A percentile compares a stretch with the other conserved stretches of the same genome.
These are phyloP conservation scores for Wickerhamomyces sydowiorum DNA, from an alignment of 805 yeast species.

Conservation along the genomic window DNA sequence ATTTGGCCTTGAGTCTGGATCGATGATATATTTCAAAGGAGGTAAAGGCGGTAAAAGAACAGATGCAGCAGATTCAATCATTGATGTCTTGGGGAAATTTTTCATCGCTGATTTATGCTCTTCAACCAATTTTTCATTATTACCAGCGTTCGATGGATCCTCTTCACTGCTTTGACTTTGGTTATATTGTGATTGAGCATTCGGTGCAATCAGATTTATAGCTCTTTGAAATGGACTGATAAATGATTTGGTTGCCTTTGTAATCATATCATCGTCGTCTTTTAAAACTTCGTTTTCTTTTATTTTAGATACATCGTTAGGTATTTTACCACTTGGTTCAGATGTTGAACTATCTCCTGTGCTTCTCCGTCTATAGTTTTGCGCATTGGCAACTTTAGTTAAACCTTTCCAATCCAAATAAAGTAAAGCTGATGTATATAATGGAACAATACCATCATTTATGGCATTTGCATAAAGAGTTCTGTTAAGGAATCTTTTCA, in stretches of 20 bases:
- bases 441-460: constrained; percentile 80
- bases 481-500: constrained; percentile 53
- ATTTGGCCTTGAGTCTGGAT: constrained; percentile 52
- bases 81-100: constrained; percentile 56
- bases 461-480: constrained; percentile 71
- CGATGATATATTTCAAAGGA: constrained; percentile 49
- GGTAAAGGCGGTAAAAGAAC: constrained; percentile 70
- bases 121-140: constrained; percentile 8
- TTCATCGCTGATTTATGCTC: constrained; percentile 11
- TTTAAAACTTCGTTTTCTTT: constrained; percentile 6
- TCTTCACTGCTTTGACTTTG: constrained; percentile 9
- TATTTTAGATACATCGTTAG: neutral
- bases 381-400: constrained; percentile 9
- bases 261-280: constrained; percentile 10
- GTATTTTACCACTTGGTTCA: neutral
- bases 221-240: constrained; percentile 41
- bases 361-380: constrained; percentile 1
- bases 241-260: constrained; percentile 21
- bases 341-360: neutral
- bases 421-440: constrained; percentile 64
- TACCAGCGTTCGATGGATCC: constrained; percentile 3
- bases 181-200: constrained; percentile 15
- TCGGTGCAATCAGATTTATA: constrained; percentile 36
- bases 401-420: constrained; percentile 48
- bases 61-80: constrained; percentile 64